These are phyloP conservation scores for Mycena belliarum DNA, from an alignment of 768 basidiomycete genomes.

Conservation along the genomic window DNA sequence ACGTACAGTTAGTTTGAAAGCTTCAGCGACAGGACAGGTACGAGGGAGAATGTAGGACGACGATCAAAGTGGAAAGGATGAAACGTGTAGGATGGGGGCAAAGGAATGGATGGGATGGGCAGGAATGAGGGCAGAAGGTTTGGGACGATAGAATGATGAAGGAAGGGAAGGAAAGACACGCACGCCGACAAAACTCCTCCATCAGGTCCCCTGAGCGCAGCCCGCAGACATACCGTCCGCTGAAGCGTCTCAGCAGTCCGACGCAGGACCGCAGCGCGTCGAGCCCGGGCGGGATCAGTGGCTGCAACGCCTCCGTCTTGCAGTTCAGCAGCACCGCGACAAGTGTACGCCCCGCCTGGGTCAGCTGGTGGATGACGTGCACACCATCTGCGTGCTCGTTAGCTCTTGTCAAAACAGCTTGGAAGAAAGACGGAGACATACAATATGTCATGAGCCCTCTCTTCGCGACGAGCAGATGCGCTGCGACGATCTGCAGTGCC, in stretches of 20 bases:
- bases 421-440: constrained; percentile 42
- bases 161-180: constrained; percentile 16
- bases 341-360: constrained; percentile 89
- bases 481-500: constrained; percentile 79
- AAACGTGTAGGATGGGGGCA: background rate
- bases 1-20: no score
- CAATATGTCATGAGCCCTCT: constrained; percentile 94
- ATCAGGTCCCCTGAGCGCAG: constrained; percentile 88
- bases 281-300: constrained; percentile 77
- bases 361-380: constrained; percentile 93
- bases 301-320: constrained; percentile 74
- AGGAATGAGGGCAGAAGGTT: no score
- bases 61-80: background rate
- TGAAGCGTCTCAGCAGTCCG: constrained; percentile 83
- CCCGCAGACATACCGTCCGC: constrained; percentile 90
- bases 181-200: constrained; percentile 92
- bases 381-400: constrained; percentile 67
- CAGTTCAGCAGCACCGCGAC: constrained; percentile 87
- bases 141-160: no score
- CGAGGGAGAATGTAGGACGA: no score
- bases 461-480: constrained; percentile 83
- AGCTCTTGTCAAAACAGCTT: constrained; percentile 3
- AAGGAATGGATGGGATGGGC: background rate
- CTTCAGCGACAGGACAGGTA: no score
- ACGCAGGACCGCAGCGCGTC: constrained; percentile 89